Evolutionary conservation across 2,329 filamentous ascomycete genomes (phyloP).

Genomic region (Alternaria brassicicola): DNA sequence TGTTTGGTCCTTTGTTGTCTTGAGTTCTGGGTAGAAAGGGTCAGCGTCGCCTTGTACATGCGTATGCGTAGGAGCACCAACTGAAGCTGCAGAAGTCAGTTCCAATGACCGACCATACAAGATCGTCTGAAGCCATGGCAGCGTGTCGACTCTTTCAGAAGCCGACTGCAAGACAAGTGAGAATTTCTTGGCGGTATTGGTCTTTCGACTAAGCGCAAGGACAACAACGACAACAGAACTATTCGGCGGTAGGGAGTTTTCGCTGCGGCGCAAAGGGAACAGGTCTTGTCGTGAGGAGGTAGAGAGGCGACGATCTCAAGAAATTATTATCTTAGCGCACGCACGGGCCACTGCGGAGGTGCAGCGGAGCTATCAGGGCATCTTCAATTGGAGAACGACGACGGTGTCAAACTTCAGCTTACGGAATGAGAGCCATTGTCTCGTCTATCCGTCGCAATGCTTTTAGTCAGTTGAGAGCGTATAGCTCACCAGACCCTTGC

Average conservation of each 20-base stretch:
- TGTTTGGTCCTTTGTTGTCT: conserved; percentile 68
- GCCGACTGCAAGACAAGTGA: not conserved
- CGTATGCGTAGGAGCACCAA: not conserved
- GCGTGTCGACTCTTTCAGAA: not conserved
- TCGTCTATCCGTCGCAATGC: conserved; percentile 18
- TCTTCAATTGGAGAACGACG: conserved; percentile 3
- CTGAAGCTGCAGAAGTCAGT: conserved; percentile 93
- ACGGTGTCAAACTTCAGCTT: conserved; percentile 26
- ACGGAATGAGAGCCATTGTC: conserved; percentile 45
- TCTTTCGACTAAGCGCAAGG: not conserved
- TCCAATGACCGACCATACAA: conserved; percentile 90
- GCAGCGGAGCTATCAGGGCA: not conserved
- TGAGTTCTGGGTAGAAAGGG: conserved; percentile 62
- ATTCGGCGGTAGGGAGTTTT: not conserved
- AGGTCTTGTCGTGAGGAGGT: conserved; percentile 4
- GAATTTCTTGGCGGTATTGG: not conserved
- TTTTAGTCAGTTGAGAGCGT: not conserved
- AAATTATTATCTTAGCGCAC: conserved; percentile 17
- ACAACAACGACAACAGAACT: not conserved
- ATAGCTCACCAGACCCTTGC: not conserved
- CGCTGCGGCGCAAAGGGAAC: conserved; percentile 2
- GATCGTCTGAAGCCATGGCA: conserved; percentile 69
- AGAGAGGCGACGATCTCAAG: conserved; percentile 11
- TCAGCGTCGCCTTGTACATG: not conserved
- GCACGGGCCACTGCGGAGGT: conserved; percentile 15